These are phyloP conservation scores for Scheffersomyces stipitis DNA, from an alignment of 805 yeast species.

Conservation along the genomic window DNA sequence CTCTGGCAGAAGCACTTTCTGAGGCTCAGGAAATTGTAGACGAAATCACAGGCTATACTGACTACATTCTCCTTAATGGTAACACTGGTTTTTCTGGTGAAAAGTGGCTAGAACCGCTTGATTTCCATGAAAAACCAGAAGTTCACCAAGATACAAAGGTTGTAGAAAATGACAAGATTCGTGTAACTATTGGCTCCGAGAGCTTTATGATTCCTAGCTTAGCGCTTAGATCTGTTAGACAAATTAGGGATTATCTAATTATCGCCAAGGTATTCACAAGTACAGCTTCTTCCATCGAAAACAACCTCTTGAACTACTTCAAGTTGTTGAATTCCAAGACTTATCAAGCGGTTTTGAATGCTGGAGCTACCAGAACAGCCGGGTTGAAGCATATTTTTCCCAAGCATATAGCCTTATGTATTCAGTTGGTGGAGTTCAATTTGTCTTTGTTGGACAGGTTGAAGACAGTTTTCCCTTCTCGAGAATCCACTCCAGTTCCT, in stretches of 20 bases:
- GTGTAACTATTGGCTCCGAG: slow-evolving; percentile 17
- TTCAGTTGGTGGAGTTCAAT: slow-evolving; percentile 56
- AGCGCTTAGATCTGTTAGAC: slow-evolving; percentile 18
- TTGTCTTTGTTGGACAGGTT: slow-evolving; percentile 39
- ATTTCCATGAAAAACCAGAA: slow-evolving; percentile 16
- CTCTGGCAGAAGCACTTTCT: slow-evolving; percentile 42
- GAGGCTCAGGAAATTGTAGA: slow-evolving; percentile 24
- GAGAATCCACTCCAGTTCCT: not conserved
- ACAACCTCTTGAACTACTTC: slow-evolving; percentile 44
- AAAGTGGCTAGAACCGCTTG: slow-evolving; percentile 26
- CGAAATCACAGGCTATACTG: slow-evolving; percentile 23
- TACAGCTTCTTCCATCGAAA: slow-evolving; percentile 38
- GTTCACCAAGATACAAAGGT: not conserved
- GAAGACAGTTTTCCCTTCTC: slow-evolving; percentile 10
- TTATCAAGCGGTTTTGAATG: slow-evolving; percentile 63
- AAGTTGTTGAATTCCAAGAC: slow-evolving; percentile 53
- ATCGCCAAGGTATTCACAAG: slow-evolving; percentile 58
- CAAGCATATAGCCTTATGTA: slow-evolving; percentile 65
- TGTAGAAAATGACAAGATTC: slow-evolving; percentile 1
- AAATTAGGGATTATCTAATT: slow-evolving; percentile 52
- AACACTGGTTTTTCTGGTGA: slow-evolving; percentile 23
- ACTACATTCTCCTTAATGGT: slow-evolving; percentile 19
- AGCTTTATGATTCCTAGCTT: slow-evolving; percentile 32
- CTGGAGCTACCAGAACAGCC: slow-evolving; percentile 74
- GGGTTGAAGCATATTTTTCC: slow-evolving; percentile 74